phyloP scores from a whole-genome alignment of 2,329 filamentous ascomycete species.

The Endothia cerciana region DNA sequence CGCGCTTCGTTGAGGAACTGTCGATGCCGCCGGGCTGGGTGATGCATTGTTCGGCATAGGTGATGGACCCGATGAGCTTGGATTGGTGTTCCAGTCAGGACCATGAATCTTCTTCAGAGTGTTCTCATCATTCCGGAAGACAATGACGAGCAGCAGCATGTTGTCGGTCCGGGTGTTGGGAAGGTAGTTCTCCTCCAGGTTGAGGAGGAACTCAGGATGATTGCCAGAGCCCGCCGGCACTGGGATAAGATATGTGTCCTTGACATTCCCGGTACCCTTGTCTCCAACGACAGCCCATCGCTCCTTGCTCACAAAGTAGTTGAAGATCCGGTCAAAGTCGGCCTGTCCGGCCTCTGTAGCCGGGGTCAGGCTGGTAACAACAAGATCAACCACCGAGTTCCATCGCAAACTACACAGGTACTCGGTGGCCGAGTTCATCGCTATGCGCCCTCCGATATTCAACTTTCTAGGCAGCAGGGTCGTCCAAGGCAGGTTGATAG shows the following conservation, averaged over 20 bases:
- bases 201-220: slow-evolving; percentile 84
- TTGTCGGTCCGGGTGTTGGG: slow-evolving; percentile 73
- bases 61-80: slow-evolving; percentile 34
- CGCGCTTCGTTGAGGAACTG: slow-evolving; percentile 46
- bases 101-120: slow-evolving; percentile 43
- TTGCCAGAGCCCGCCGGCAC: slow-evolving; percentile 71
- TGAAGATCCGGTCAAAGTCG: slow-evolving; percentile 76
- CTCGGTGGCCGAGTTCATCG: slow-evolving; percentile 80
- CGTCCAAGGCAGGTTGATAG: slow-evolving; percentile 62
- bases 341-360: slow-evolving; percentile 62
- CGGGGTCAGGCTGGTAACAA: slow-evolving; percentile 74
- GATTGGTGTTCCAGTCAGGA: slow-evolving; percentile 33
- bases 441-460: slow-evolving; percentile 78
- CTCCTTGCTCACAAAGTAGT: slow-evolving; percentile 82
- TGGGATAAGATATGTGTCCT: slow-evolving; percentile 90
- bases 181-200: slow-evolving; percentile 83
- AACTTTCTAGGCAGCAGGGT: slow-evolving; percentile 73
- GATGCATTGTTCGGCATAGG: slow-evolving; percentile 32
- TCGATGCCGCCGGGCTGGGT: slow-evolving; percentile 42
- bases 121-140: slow-evolving; percentile 68
- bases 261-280: slow-evolving; percentile 73
- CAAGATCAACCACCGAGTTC: slow-evolving; percentile 80
- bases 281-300: slow-evolving; percentile 88
- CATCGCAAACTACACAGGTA: slow-evolving; percentile 89
- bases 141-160: slow-evolving; percentile 81